Evolutionary conservation across 1,284 basidiomycete species (phyloP).

Genomic region (Ganoderma lucidum): DNA sequence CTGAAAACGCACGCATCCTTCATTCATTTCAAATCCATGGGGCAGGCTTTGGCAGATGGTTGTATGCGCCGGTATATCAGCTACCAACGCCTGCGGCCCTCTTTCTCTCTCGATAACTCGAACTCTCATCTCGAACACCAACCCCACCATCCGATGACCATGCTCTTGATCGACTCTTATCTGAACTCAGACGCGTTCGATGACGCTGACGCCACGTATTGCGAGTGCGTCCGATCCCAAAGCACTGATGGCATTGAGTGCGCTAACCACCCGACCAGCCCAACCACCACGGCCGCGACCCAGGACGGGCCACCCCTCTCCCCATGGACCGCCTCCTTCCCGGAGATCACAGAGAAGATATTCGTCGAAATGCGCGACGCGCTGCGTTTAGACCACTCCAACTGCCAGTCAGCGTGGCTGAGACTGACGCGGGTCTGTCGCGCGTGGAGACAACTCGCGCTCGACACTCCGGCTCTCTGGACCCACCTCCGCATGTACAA

Average conservation of each 20-base stretch:
- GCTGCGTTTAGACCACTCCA: not conserved
- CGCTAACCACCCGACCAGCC: not conserved
- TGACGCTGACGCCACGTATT: not conserved
- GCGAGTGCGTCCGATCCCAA: not conserved
- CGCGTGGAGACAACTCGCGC: not conserved
- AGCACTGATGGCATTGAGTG: not conserved
- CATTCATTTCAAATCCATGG: not conserved
- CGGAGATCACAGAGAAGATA: not conserved
- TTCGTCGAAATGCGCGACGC: not conserved
- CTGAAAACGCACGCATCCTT: not conserved
- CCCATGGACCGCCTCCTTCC: not conserved
- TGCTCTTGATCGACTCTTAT: not conserved
- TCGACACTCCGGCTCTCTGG: not conserved
- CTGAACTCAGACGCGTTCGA: not conserved
- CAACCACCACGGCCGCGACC: not conserved
- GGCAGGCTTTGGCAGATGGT: not conserved
- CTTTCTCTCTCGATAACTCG: not conserved
- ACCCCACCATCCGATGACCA: not conserved
- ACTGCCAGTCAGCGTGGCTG: not conserved
- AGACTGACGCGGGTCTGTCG: not conserved
- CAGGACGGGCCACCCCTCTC: not conserved
- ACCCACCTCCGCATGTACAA: not conserved
- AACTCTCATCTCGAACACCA: not conserved
- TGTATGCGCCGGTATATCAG: not conserved
- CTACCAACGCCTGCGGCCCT: not conserved